These are phyloP conservation scores for Coniferiporia weirii DNA, from an alignment of 1,284 basidiomycete genomes.

Conservation along the genomic window DNA sequence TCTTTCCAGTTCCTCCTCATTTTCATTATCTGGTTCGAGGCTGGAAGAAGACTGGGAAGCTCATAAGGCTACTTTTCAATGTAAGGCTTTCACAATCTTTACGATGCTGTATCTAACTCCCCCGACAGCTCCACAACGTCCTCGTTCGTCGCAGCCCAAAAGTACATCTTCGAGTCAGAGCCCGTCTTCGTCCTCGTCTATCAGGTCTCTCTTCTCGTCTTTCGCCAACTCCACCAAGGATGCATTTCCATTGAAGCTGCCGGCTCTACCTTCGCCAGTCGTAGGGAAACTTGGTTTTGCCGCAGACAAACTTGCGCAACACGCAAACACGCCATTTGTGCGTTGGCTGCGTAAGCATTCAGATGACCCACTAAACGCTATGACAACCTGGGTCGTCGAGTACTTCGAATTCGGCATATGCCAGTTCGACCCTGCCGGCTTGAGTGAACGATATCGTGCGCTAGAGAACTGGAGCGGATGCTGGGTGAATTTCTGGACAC, in stretches of 20 bases:
- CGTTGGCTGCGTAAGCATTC: constrained; percentile 46
- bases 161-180: neutral
- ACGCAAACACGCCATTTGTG: constrained; percentile 37
- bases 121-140: neutral
- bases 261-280: constrained; percentile 20
- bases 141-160: neutral
- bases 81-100: neutral
- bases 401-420: constrained; percentile 50
- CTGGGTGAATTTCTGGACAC: constrained; percentile 56
- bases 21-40: neutral
- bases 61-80: constrained; percentile 7
- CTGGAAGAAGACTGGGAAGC: constrained; percentile 12
- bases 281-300: constrained; percentile 29
- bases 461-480: constrained; percentile 42
- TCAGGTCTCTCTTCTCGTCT: constrained; percentile 1
- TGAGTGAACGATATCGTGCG: constrained; percentile 40
- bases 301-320: constrained; percentile 31
- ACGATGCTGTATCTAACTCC: neutral
- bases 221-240: constrained; percentile 4
- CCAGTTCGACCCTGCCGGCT: constrained; percentile 48
- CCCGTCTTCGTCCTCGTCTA: neutral
- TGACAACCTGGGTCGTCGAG: constrained; percentile 46
- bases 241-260: constrained; percentile 13
- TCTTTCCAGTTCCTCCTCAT: neutral
- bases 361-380: constrained; percentile 41